These are phyloP conservation scores for Cytospora piceae DNA, from an alignment of 2,329 filamentous ascomycete species.

Conservation along the genomic window DNA sequence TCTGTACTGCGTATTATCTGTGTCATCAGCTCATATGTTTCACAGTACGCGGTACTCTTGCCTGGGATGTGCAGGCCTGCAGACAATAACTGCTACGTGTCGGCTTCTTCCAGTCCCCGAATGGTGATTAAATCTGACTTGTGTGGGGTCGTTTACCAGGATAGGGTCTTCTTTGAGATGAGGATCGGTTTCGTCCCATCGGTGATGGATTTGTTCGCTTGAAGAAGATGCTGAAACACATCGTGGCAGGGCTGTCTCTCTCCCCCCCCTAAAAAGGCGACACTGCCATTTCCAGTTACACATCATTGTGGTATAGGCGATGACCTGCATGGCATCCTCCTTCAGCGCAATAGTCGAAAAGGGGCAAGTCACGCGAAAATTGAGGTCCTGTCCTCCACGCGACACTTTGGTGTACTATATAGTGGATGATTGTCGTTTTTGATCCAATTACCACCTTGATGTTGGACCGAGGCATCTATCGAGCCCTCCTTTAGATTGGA, in stretches of 20 bases:
- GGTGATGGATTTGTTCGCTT: background rate
- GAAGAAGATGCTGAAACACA: conserved; percentile 26
- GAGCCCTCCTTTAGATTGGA: background rate
- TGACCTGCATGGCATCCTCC: conserved; percentile 22
- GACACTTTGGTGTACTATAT: conserved; percentile 6
- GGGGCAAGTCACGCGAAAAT: conserved; percentile 13
- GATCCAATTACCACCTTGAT: background rate
- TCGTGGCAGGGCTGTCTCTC: conserved; percentile 24
- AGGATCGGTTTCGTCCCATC: conserved; percentile 1
- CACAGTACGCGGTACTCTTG: background rate
- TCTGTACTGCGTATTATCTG: conserved; percentile 16
- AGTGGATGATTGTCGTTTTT: background rate
- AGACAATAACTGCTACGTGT: conserved; percentile 13
- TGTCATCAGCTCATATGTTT: conserved; percentile 23
- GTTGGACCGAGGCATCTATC: background rate
- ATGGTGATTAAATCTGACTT: conserved; percentile 17
- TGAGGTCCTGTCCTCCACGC: conserved; percentile 15
- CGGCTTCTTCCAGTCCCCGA: conserved; percentile 16
- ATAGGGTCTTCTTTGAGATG: conserved; percentile 8
- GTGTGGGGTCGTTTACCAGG: conserved; percentile 1
- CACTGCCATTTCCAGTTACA: conserved; percentile 26
- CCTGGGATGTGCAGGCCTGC: conserved; percentile 8
- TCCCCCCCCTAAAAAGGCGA: conserved; percentile 20
- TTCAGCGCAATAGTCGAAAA: conserved; percentile 15
- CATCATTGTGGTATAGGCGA: conserved; percentile 6